Base-by-base conservation (phyloP, 495 filamentous ascomycete species). In the Penicillium pulvis region DNA sequence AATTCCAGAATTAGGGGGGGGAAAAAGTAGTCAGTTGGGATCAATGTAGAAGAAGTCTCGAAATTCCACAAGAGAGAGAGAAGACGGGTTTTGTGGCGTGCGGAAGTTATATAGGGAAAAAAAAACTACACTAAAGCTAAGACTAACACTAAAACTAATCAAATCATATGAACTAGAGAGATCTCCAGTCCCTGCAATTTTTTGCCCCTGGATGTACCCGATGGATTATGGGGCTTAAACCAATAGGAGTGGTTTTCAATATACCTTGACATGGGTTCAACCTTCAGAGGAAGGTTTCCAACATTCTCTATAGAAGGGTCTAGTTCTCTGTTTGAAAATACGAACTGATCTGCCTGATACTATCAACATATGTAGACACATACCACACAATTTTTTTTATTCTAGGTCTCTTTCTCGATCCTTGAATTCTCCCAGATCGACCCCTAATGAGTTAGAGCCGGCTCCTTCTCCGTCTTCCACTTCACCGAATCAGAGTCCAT, bases 401-500 rank as follows among this genome's bases (percentile, higher is more conserved):
- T n/a, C 10, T 19, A 11, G 33, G 9, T 14, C 33, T 36, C 9
- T 41, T 17, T 41, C 39, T 41, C 39, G 14, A 41, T 41, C 16
- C 39, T 6, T 41, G 6, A 41, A n/a, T 41, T 14, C 39, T 41
- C 12, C 39, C 14, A 41, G 39, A 41, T 41, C 39, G 39, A 3
- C 39, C 39, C 45, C 45, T 24, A 47, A 23, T 47, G 10, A 24
- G 45, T 12, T 23, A n/a, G 24, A 47, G 19, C 26, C 45, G 45
- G 45, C 45, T 26, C 45, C 45, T 47, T 47, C 20, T 47, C 45
- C 45, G 45, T 41, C 39, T 41, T 17, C 39, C n/a, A 16, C 39
- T 41, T 12, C 39, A 17, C 16, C 51, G 46, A 51, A 48, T 55
- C 58, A 64, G 58, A 31, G 14, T 31, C 57, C 31, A 53, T 47